Evolutionary conservation across 148 eudicot genomes (phyloP).

Genomic region (Rhododendron henanense): DNA sequence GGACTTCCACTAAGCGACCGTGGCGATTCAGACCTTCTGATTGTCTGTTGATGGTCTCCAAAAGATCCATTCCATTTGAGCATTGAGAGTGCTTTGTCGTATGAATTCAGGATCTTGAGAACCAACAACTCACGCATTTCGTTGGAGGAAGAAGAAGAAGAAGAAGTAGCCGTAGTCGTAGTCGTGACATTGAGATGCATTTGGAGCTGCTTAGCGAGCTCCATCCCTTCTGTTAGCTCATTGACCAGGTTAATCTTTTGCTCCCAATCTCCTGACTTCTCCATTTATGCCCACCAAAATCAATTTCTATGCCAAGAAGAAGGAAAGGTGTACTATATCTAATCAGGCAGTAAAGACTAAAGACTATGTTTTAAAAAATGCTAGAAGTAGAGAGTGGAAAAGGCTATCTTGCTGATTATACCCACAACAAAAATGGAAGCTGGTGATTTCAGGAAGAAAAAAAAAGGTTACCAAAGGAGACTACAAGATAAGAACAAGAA

Average conservation of each 20-base stretch:
- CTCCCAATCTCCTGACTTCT: conserved; percentile 15
- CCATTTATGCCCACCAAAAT: conserved; percentile 7
- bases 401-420: background rate
- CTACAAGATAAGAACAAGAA: background rate
- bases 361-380: background rate
- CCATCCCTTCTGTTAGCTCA: conserved; percentile 38
- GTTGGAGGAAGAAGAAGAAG: conserved; percentile 15
- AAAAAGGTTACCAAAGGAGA: background rate
- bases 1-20: conserved; percentile 28
- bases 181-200: conserved; percentile 22
- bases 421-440: background rate
- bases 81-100: conserved; percentile 28
- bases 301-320: background rate
- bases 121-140: conserved; percentile 25
- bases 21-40: conserved; percentile 24
- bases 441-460: background rate
- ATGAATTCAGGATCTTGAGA: conserved; percentile 25
- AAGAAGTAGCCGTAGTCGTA: no score
- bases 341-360: background rate
- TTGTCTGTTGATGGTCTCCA: background rate
- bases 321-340: background rate
- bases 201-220: conserved; percentile 38
- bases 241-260: conserved; percentile 15
- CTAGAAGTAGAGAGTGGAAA: background rate
- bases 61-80: conserved; percentile 10